Conservation (phyloP, 495 filamentous ascomycete species). For the Penicillium paxilli region DNA sequence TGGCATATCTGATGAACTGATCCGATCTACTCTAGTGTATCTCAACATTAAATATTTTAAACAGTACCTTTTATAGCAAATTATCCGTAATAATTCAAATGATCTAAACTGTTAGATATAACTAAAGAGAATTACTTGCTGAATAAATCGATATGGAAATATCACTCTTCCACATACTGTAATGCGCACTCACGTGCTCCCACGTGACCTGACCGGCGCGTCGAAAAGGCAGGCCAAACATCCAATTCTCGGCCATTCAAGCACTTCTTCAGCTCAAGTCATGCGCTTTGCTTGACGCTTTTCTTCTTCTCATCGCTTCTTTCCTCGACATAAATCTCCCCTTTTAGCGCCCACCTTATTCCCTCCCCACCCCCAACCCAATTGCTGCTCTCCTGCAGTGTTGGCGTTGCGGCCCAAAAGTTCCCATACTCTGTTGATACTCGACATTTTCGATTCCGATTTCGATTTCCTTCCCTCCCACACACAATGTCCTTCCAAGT, state of each 20-base stretch:
- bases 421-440: conserved; percentile 2
- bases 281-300: neutral
- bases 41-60: too few species aligned
- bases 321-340: neutral
- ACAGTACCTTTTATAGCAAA: too few species aligned
- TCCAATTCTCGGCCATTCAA: neutral
- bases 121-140: too few species aligned
- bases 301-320: neutral
- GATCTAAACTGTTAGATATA: too few species aligned
- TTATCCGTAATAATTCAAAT: too few species aligned
- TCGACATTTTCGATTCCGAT: too few species aligned
- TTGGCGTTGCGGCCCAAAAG: conserved; percentile 29
- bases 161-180: too few species aligned
- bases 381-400: neutral
- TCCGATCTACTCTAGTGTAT: too few species aligned
- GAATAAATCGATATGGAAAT: too few species aligned
- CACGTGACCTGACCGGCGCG: neutral
- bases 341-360: neutral
- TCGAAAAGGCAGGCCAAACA: neutral
- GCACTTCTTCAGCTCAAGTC: neutral
- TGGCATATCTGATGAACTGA: too few species aligned
- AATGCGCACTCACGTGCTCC: neutral
- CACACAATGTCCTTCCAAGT: conserved; percentile 42
- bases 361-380: neutral
- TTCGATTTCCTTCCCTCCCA: too few species aligned